phyloP scores from a whole-genome alignment of 805 yeast genomes.

The Hanseniaspora guilliermondii region DNA sequence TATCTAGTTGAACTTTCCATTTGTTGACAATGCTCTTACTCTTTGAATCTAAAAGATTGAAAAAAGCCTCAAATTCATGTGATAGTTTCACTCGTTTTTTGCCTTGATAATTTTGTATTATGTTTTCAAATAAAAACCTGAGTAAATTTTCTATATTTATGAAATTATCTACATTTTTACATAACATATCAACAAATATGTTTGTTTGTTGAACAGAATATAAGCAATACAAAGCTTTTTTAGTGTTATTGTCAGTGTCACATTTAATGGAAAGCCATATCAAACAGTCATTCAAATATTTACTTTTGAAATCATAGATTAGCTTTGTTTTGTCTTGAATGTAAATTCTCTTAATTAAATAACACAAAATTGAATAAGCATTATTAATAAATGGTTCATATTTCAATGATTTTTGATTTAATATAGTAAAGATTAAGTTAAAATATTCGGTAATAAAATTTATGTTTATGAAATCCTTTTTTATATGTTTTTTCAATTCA shows the following conservation, averaged over 20 bases:
- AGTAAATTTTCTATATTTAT: background rate
- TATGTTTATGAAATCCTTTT: constrained; percentile 25
- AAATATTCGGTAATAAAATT: constrained; percentile 21
- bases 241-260: constrained; percentile 12
- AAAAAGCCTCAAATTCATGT: background rate
- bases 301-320: background rate
- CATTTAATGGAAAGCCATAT: constrained; percentile 12
- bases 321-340: constrained; percentile 24
- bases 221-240: constrained; percentile 25
- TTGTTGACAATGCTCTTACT: background rate
- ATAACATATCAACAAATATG: constrained; percentile 12
- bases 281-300: constrained; percentile 5
- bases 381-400: constrained; percentile 12
- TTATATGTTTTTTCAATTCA: constrained; percentile 27
- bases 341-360: constrained; percentile 33
- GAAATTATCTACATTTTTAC: background rate
- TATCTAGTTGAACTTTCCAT: background rate
- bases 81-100: background rate
- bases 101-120: background rate
- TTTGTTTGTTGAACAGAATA: constrained; percentile 19
- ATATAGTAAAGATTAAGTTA: constrained; percentile 16
- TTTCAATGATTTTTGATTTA: background rate
- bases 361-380: constrained; percentile 35
- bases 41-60: background rate
- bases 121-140: background rate